phyloP scores from a whole-genome alignment of 2,329 filamentous ascomycete species.

The Alternaria metachromatica region DNA sequence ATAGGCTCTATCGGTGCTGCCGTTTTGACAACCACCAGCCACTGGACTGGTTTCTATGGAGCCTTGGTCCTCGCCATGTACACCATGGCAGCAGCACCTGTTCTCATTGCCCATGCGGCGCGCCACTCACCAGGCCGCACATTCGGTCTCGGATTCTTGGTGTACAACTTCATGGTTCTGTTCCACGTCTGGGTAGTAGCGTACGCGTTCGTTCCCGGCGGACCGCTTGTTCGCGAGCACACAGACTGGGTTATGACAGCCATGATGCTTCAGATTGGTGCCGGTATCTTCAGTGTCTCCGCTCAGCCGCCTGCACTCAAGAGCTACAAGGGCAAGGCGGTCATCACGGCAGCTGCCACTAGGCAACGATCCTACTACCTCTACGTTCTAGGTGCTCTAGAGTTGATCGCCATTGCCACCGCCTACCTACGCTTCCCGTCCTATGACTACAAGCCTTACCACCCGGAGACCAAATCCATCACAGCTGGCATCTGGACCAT shows the following conservation, averaged over 20 bases:
- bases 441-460: slow-evolving; percentile 90
- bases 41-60: slow-evolving; percentile 92
- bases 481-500: slow-evolving; percentile 99
- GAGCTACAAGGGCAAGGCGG: slow-evolving; percentile 54
- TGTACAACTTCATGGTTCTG: slow-evolving; percentile 94
- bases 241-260: slow-evolving; percentile 94
- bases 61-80: slow-evolving; percentile 78
- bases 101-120: slow-evolving; percentile 76
- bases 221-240: slow-evolving; percentile 87
- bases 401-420: slow-evolving; percentile 78
- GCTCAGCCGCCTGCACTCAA: slow-evolving; percentile 57
- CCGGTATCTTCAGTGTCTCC: slow-evolving; percentile 76
- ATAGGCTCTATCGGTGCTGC: slow-evolving; percentile 80
- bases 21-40: slow-evolving; percentile 74
- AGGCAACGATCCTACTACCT: slow-evolving; percentile 71
- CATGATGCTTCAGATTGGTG: slow-evolving; percentile 84
- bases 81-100: slow-evolving; percentile 78
- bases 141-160: slow-evolving; percentile 86
- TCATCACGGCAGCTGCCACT: slow-evolving; percentile 55
- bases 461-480: slow-evolving; percentile 82
- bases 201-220: slow-evolving; percentile 96
- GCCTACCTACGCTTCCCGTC: slow-evolving; percentile 91
- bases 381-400: slow-evolving; percentile 75
- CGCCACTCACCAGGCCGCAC: slow-evolving; percentile 77
- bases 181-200: slow-evolving; percentile 99